Base-by-base conservation (phyloP, 768 basidiomycete genomes). In the Mycena pura region DNA sequence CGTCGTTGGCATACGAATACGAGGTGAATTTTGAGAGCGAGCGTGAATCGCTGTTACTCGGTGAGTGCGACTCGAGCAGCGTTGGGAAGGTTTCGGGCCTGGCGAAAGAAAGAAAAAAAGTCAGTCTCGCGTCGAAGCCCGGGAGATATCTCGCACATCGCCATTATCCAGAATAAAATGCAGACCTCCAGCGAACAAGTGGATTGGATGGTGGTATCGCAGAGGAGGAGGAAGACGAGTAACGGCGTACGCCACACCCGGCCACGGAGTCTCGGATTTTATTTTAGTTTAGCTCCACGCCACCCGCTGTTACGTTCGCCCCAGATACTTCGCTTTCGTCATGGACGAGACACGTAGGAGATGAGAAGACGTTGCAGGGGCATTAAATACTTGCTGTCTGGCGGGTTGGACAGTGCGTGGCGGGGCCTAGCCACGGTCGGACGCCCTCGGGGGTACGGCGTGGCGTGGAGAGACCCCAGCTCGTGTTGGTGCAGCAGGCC, bases 191-290 rank as follows among this genome's bases (percentile, higher is more conserved):
- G 58, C 22, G 36, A 52, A 52, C 41, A 19, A 52, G 21, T 10
- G 49, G 41, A 40, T 3, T 22, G 28, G 24, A 31, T 38, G 32
- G 14, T 43, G n/a, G n/a, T 60, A 15, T 27, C 39, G 39, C 13
- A 27, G 27, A 25, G 17, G 44, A 44, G 55, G 11, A 52, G 34
- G 56, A 57, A 52, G 62, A 57, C 22, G 56, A 63, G 62, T 63
- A 63, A 49, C 51, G 56, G 55, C 62, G 56, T 51, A 58, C 44
- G 56, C 36, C 38, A 53, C 45, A 47, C 47, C 28, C 36, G 50
- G 45, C 56, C 62, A 62, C 55, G 61, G 55, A 57, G 27, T 41
- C 55, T 62, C 61, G 61, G 54, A 62, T 62, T 62, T 62, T 62
- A 62, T 63, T 57, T 58, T 57, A 57, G 56, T 62, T 44, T 53